Percentiles rank a stretch among this genome's conserved stretches.
Evolutionary conservation across 768 basidiomycete species (phyloP).

Genomic region (Chalciporus pseudorubinellus): DNA sequence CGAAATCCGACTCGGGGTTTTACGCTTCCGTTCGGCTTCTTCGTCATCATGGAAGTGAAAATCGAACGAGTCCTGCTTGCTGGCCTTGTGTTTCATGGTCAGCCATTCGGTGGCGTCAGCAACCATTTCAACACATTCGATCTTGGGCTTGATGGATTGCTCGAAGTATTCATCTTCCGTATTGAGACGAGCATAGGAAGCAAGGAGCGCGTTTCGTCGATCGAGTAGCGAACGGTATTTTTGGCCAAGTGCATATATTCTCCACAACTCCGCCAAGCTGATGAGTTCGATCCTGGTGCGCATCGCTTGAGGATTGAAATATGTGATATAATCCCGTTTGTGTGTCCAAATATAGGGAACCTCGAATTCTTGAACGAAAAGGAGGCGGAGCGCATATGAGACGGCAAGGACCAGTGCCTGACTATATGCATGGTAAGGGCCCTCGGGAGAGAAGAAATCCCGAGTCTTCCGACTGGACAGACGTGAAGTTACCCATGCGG

Average conservation of each 20-base stretch:
- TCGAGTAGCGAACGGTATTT: slow-evolving; percentile 86
- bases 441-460: slow-evolving; percentile 69
- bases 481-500: slow-evolving; percentile 84
- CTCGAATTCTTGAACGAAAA: slow-evolving; percentile 88
- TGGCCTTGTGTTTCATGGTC: slow-evolving; percentile 75
- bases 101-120: slow-evolving; percentile 93
- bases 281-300: slow-evolving; percentile 69
- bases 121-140: slow-evolving; percentile 84
- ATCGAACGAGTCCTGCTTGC: slow-evolving; percentile 58
- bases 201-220: slow-evolving; percentile 58
- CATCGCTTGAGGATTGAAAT: slow-evolving; percentile 69
- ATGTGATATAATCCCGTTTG: slow-evolving; percentile 85
- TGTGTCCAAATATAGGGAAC: slow-evolving; percentile 96
- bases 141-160: slow-evolving; percentile 58
- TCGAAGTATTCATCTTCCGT: slow-evolving; percentile 76
- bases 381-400: slow-evolving; percentile 69
- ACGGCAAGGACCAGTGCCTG: slow-evolving; percentile 76
- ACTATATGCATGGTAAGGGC: slow-evolving; percentile 57
- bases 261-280: slow-evolving; percentile 81
- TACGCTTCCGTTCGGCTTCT: slow-evolving; percentile 57
- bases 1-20: slow-evolving; percentile 80
- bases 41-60: slow-evolving; percentile 74
- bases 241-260: slow-evolving; percentile 83
- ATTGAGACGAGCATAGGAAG: slow-evolving; percentile 66
- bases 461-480: slow-evolving; percentile 68